phyloP scores from a whole-genome alignment of 768 basidiomycete species.

The Macrolepiota albuminosa region DNA sequence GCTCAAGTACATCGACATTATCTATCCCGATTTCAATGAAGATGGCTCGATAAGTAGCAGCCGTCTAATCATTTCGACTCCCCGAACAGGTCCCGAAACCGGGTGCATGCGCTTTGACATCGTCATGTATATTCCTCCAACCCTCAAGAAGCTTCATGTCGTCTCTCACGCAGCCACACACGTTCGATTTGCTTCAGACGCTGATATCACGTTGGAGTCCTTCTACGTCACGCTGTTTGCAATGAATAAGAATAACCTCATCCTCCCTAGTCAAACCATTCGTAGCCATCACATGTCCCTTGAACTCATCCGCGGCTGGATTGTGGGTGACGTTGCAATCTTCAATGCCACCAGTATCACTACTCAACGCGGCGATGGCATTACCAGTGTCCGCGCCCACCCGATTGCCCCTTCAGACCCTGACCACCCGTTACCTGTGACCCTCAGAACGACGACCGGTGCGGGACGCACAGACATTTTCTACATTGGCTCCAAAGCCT shows the following conservation, averaged over 20 bases:
- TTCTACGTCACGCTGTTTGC: constrained; percentile 41
- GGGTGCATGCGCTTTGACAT: constrained; percentile 55
- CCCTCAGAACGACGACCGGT: constrained; percentile 45
- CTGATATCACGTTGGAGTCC: constrained; percentile 36
- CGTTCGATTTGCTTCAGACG: constrained; percentile 42
- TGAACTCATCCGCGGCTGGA: constrained; percentile 50
- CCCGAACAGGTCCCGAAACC: constrained; percentile 18
- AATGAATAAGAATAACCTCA: constrained; percentile 35
- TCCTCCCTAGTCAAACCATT: constrained; percentile 39
- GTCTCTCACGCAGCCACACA: constrained; percentile 40
- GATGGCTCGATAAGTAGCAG: constrained; percentile 28
- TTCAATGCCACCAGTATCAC: constrained; percentile 34
- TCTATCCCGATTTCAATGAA: constrained; percentile 29
- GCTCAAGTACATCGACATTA: constrained; percentile 33
- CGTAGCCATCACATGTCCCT: constrained; percentile 34
- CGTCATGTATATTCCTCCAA: constrained; percentile 44
- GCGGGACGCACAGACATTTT: constrained; percentile 49
- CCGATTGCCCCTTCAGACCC: constrained; percentile 30
- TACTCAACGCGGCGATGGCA: constrained; percentile 48
- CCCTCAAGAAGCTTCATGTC: constrained; percentile 44
- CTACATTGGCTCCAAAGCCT: constrained; percentile 33
- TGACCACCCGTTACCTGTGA: constrained; percentile 27
- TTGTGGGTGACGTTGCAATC: constrained; percentile 54
- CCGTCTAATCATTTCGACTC: constrained; percentile 34
- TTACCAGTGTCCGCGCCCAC: constrained; percentile 43